These are phyloP conservation scores for Calocera cornea DNA, from an alignment of 768 basidiomycete genomes.

Conservation along the genomic window DNA sequence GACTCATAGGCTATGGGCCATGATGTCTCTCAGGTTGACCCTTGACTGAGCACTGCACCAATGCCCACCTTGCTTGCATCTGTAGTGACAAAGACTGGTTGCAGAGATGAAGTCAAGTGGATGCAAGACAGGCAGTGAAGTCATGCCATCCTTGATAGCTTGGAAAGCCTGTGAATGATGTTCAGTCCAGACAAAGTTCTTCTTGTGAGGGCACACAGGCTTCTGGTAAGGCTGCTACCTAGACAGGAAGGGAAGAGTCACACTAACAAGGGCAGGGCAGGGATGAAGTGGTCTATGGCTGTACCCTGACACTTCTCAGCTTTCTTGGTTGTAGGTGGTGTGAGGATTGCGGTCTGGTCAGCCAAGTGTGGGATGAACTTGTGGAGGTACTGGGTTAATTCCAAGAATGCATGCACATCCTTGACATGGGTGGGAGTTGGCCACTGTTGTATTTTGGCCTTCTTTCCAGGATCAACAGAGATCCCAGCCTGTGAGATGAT, in stretches of 20 bases:
- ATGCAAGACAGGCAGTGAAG: constrained; percentile 23
- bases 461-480: constrained; percentile 20
- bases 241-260: too few relatives aligned
- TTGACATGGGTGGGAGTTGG: constrained; percentile 18
- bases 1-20: constrained; percentile 28
- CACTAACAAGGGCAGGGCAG: too few relatives aligned
- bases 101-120: constrained; percentile 21
- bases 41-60: constrained; percentile 25
- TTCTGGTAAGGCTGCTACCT: too few relatives aligned
- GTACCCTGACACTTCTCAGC: too few relatives aligned
- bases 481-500: constrained; percentile 23
- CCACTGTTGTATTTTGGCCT: constrained; percentile 22
- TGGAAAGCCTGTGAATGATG: constrained; percentile 27
- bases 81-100: constrained; percentile 26
- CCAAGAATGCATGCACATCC: constrained; percentile 21
- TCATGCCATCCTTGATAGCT: constrained; percentile 23
- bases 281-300: too few relatives aligned
- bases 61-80: constrained; percentile 24
- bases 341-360: constrained; percentile 21
- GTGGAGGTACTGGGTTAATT: constrained; percentile 22
- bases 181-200: constrained; percentile 18
- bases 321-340: constrained; percentile 16
- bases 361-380: constrained; percentile 23
- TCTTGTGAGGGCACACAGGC: too few relatives aligned
- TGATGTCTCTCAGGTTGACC: constrained; percentile 23